phyloP scores from a whole-genome alignment of 371 early-diverging fungal species.

The Rhizopus microsporus region DNA sequence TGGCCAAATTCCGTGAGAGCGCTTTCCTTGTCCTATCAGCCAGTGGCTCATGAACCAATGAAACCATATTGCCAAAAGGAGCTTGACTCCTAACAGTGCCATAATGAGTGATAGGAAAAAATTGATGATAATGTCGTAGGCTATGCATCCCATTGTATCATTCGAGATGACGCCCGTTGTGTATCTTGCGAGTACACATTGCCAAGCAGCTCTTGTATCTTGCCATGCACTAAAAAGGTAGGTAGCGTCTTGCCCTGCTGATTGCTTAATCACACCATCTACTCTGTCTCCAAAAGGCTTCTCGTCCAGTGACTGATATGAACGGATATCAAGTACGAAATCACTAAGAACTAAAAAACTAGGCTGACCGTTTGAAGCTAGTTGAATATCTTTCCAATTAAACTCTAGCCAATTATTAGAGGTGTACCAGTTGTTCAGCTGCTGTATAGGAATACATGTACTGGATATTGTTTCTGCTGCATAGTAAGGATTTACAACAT shows the following conservation, averaged over 20 bases:
- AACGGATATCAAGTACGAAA: slow-evolving; percentile 7
- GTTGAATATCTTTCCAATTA: slow-evolving; percentile 6
- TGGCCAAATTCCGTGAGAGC: slow-evolving; percentile 11
- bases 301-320: slow-evolving; percentile 2
- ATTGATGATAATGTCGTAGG: slow-evolving; percentile 72
- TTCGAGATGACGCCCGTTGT: slow-evolving; percentile 79
- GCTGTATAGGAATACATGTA: slow-evolving; percentile 2
- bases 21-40: slow-evolving; percentile 47
- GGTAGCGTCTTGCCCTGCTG: slow-evolving; percentile 68
- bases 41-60: slow-evolving; percentile 79
- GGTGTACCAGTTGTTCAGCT: not conserved
- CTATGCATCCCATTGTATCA: slow-evolving; percentile 85
- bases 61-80: slow-evolving; percentile 84
- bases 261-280: slow-evolving; percentile 27
- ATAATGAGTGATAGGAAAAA: slow-evolving; percentile 64
- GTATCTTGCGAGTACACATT: slow-evolving; percentile 67
- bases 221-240: slow-evolving; percentile 59
- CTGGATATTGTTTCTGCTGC: slow-evolving; percentile 4
- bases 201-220: slow-evolving; percentile 47
- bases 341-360: slow-evolving; percentile 10
- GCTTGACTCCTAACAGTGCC: slow-evolving; percentile 72
- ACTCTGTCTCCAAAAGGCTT: slow-evolving; percentile 19
- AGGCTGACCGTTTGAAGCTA: not conserved
- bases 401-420: slow-evolving; percentile 5
- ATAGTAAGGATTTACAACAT: not conserved